These are phyloP conservation scores for Scleroderma bovista DNA, from an alignment of 768 basidiomycete genomes.

Conservation along the genomic window DNA sequence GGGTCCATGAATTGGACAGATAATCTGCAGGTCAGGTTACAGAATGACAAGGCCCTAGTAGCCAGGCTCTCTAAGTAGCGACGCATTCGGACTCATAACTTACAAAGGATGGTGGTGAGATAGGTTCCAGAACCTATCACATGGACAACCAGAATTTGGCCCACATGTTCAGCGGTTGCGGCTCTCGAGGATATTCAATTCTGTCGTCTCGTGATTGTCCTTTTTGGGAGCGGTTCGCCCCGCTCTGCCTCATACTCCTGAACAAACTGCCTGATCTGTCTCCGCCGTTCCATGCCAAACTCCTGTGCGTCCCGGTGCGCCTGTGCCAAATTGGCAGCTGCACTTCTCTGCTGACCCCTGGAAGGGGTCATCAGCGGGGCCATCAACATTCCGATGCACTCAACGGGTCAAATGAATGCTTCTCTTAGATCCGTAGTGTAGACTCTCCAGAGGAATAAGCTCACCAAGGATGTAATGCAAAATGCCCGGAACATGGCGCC, in stretches of 20 bases:
- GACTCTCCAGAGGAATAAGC: background rate
- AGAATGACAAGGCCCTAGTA: background rate
- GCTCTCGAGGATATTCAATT: no score
- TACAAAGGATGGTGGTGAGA: no score
- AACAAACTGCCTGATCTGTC: conserved; percentile 46
- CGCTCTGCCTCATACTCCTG: conserved; percentile 20
- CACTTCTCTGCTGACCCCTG: conserved; percentile 42
- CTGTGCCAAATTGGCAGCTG: conserved; percentile 52
- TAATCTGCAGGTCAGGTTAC: background rate
- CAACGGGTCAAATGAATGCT: background rate
- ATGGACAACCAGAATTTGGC: background rate
- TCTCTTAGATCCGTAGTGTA: background rate
- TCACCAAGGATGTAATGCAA: background rate
- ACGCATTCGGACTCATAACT: no score
- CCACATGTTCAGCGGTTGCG: no score
- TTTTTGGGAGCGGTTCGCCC: background rate
- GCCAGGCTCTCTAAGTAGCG: no score
- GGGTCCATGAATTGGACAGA: background rate
- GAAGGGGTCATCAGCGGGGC: conserved; percentile 9
- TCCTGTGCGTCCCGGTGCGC: conserved; percentile 54
- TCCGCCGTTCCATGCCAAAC: conserved; percentile 48
- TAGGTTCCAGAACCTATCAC: background rate
- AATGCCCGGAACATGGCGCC: background rate
- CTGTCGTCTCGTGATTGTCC: background rate
- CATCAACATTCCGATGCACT: background rate